These are phyloP conservation scores for Lotus japonicus DNA, from an alignment of 306 rosid species.

Conservation along the genomic window DNA sequence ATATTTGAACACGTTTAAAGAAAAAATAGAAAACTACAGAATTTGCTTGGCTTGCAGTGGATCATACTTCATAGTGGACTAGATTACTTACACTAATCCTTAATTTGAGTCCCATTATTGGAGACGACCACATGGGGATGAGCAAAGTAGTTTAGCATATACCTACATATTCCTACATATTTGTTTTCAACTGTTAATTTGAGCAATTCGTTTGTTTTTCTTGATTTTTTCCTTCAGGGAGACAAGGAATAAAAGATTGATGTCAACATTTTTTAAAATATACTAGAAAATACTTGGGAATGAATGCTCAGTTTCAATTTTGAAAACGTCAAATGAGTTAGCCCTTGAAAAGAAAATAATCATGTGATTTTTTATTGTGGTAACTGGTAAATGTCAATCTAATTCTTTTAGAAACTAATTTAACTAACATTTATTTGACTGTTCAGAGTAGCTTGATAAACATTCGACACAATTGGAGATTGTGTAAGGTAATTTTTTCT, in stretches of 20 bases:
- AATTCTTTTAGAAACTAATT: too few species aligned
- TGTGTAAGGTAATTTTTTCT: too few species aligned
- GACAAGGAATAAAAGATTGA: background rate
- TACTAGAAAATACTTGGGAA: background rate
- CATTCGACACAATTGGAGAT: too few species aligned
- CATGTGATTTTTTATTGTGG: too few species aligned
- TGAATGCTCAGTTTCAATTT: too few species aligned
- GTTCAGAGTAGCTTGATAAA: too few species aligned
- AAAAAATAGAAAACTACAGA: background rate
- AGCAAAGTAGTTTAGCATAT: slow-evolving; percentile 18
- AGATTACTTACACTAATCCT: background rate
- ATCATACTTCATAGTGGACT: slow-evolving; percentile 4
- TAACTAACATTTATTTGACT: too few species aligned
- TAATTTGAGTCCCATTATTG: slow-evolving; percentile 34
- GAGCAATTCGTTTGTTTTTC: background rate
- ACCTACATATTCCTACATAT: slow-evolving; percentile 4
- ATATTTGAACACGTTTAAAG: slow-evolving; percentile 27
- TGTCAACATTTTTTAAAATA: background rate
- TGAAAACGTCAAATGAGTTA: too few species aligned
- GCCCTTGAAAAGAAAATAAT: too few species aligned
- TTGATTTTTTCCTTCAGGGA: background rate
- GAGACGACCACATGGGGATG: slow-evolving; percentile 40
- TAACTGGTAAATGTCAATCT: too few species aligned
- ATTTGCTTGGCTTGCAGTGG: slow-evolving; percentile 26
- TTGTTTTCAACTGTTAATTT: background rate